These are phyloP conservation scores for Globisporangium middletonii DNA, from an alignment of 352 stramenopile species.

Conservation along the genomic window DNA sequence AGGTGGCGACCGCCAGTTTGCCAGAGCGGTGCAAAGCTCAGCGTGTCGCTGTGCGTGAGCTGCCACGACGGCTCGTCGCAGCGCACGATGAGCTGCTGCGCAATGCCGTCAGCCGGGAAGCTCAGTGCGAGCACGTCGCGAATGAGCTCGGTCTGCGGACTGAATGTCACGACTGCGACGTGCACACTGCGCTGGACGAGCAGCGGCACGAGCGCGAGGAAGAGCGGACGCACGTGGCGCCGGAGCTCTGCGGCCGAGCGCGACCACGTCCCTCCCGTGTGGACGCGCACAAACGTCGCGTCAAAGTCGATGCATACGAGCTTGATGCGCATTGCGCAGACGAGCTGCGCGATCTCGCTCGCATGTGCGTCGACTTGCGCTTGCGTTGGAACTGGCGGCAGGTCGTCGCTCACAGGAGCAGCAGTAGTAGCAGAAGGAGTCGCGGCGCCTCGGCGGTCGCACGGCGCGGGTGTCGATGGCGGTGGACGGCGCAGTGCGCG, in stretches of 20 bases:
- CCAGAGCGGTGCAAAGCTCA: constrained; percentile 50
- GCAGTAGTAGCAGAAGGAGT: not conserved
- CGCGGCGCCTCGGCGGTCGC: not conserved
- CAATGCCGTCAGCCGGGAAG: constrained; percentile 28
- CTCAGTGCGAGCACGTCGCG: constrained; percentile 47
- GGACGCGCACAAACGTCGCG: constrained; percentile 68
- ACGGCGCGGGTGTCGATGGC: not conserved
- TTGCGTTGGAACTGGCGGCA: not conserved
- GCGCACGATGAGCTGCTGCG: constrained; percentile 42
- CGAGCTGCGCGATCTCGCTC: constrained; percentile 28
- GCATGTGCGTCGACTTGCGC: constrained; percentile 8
- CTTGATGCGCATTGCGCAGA: constrained; percentile 36
- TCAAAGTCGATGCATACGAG: constrained; percentile 86
- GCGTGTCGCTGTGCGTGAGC: constrained; percentile 34
- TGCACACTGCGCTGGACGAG: constrained; percentile 31
- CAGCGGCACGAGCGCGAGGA: constrained; percentile 50
- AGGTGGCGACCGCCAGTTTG: constrained; percentile 43
- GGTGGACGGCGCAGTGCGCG: not conserved
- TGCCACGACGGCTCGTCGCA: constrained; percentile 60
- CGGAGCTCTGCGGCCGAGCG: constrained; percentile 32
- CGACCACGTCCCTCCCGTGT: constrained; percentile 63
- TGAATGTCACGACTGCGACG: constrained; percentile 82
- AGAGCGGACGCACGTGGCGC: constrained; percentile 53
- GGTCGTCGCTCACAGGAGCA: constrained; percentile 2
- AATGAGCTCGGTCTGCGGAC: constrained; percentile 62